Evolutionary conservation across 2,329 filamentous ascomycete genomes (phyloP).

Genomic region (Colletotrichum sp.): DNA sequence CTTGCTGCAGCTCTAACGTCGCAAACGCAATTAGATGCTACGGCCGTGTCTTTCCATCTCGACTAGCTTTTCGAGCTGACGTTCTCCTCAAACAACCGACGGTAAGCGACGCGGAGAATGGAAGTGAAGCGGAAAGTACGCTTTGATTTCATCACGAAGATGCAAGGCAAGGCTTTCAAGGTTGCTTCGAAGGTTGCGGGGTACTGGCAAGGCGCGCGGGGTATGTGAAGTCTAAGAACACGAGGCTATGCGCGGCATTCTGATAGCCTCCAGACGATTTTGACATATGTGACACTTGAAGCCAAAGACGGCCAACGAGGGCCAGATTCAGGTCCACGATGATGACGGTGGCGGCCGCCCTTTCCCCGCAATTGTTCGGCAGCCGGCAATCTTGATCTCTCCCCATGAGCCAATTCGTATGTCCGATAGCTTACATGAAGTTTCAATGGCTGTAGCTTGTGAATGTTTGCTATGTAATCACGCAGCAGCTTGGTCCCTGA

Average conservation of each 20-base stretch:
- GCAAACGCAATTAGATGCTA: background rate
- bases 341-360: background rate
- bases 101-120: background rate
- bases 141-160: background rate
- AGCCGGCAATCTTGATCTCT: background rate
- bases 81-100: background rate
- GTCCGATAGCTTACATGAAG: background rate
- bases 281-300: background rate
- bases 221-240: conserved; percentile 12
- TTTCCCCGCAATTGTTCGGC: background rate
- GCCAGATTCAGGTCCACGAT: background rate
- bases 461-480: background rate
- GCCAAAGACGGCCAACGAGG: background rate
- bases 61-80: background rate
- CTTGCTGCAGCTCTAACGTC: background rate
- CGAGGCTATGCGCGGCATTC: background rate
- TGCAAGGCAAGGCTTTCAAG: background rate
- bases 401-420: background rate
- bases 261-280: background rate
- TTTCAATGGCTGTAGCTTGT: background rate
- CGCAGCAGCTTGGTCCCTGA: background rate
- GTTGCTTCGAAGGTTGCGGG: conserved; percentile 18
- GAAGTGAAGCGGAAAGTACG: background rate
- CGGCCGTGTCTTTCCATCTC: background rate
- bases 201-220: conserved; percentile 10